phyloP scores from a whole-genome alignment of 306 rosid species.

The Vicia sativa region DNA sequence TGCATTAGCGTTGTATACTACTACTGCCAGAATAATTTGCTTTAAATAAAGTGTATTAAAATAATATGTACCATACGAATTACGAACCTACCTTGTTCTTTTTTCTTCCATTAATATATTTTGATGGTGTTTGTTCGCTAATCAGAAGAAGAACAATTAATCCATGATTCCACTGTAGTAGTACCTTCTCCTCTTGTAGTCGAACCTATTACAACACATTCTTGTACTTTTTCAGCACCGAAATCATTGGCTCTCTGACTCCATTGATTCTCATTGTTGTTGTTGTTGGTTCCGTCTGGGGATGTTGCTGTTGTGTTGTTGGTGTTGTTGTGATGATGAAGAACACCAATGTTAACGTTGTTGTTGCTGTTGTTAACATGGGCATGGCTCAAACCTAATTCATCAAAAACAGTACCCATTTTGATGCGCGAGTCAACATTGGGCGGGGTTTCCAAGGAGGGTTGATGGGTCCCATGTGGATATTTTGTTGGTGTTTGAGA shows the following conservation, averaged over 20 bases:
- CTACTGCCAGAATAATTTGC: conserved; percentile 22
- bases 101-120: conserved; percentile 12
- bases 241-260: conserved; percentile 6
- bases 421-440: conserved; percentile 10
- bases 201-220: conserved; percentile 41
- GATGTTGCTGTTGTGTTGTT: conserved; percentile 37
- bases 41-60: conserved; percentile 27
- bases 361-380: conserved; percentile 25
- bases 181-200: conserved; percentile 67
- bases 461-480: conserved; percentile 41
- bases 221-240: conserved; percentile 13
- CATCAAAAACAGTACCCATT: conserved; percentile 45
- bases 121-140: conserved; percentile 23
- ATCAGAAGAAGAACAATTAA: conserved; percentile 91
- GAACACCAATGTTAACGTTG: conserved; percentile 8
- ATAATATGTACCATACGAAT: conserved; percentile 21
- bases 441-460: conserved; percentile 44
- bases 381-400: conserved; percentile 53
- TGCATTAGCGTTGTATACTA: conserved; percentile 43
- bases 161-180: conserved; percentile 91
- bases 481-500: conserved; percentile 49
- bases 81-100: background rate
- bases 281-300: conserved; percentile 38
- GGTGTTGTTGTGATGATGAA: conserved; percentile 34
- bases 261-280: conserved; percentile 43